A percentile compares a stretch with the other conserved stretches of the same genome.
phyloP scores from a whole-genome alignment of 1,139 yeast species.

The Suhomyces coccinellae region DNA sequence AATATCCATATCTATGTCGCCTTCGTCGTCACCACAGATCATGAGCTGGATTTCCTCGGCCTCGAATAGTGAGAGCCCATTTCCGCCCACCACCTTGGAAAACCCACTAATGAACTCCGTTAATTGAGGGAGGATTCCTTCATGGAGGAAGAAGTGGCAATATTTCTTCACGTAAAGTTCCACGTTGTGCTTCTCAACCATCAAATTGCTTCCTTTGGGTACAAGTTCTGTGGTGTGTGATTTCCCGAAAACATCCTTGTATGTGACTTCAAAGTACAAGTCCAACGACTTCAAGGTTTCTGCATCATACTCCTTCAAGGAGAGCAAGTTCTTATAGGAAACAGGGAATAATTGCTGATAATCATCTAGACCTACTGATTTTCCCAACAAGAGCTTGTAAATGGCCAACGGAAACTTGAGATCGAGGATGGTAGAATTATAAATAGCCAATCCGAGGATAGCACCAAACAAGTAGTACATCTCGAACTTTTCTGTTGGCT shows the following conservation, averaged over 20 bases:
- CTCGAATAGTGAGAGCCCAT: constrained; percentile 73
- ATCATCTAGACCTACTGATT: constrained; percentile 60
- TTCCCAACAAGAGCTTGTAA: constrained; percentile 69
- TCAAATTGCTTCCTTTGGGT: constrained; percentile 51
- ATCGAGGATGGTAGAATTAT: constrained; percentile 85
- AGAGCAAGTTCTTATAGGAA: constrained; percentile 56
- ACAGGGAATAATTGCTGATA: constrained; percentile 67
- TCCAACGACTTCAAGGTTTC: constrained; percentile 33
- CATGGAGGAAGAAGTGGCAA: constrained; percentile 58
- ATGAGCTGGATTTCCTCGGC: constrained; percentile 80
- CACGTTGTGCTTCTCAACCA: constrained; percentile 59
- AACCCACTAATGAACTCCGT: constrained; percentile 69
- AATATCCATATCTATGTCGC: constrained; percentile 64
- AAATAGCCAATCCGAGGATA: constrained; percentile 84
- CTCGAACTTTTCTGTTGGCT: constrained; percentile 48
- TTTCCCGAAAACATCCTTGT: constrained; percentile 40
- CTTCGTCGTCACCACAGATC: constrained; percentile 73
- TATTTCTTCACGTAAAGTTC: constrained; percentile 62
- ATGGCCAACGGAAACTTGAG: constrained; percentile 72
- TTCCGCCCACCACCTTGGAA: constrained; percentile 72
- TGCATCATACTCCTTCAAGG: constrained; percentile 46
- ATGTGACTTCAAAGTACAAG: constrained; percentile 41
- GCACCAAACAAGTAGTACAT: constrained; percentile 79
- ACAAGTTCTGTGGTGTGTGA: constrained; percentile 50
- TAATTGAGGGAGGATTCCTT: constrained; percentile 54